Percentiles rank a stretch among this genome's conserved stretches.
These are phyloP conservation scores for Acer campestre DNA, from an alignment of 345 rosid genomes.

Conservation along the genomic window DNA sequence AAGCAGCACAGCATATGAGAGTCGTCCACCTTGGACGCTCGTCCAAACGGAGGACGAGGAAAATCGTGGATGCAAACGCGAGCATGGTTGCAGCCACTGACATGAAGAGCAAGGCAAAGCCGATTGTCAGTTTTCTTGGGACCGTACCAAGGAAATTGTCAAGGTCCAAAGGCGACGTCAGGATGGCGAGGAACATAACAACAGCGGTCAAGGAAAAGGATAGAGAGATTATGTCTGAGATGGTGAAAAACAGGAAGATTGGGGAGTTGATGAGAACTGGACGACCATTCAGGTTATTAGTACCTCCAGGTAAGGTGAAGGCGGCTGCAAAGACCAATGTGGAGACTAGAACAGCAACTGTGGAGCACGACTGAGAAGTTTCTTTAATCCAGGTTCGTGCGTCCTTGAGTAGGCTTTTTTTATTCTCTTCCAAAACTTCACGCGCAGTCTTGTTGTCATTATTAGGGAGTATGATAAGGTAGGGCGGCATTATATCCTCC, in stretches of 20 bases:
- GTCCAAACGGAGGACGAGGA: slow-evolving; percentile 22
- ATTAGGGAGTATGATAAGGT: background rate
- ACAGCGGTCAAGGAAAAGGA: slow-evolving; percentile 32
- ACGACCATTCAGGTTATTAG: slow-evolving; percentile 1
- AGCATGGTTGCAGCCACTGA: slow-evolving; percentile 25
- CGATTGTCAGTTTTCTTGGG: slow-evolving; percentile 24
- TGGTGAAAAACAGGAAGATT: slow-evolving; percentile 24
- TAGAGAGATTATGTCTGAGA: slow-evolving; percentile 20
- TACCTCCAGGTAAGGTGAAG: background rate
- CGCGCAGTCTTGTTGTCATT: background rate
- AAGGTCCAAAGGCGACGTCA: slow-evolving; percentile 21
- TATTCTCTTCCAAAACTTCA: background rate
- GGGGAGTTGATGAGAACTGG: slow-evolving; percentile 18
- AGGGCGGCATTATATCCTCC: background rate
- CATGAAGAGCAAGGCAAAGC: slow-evolving; percentile 31
- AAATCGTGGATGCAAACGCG: slow-evolving; percentile 26
- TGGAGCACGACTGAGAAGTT: slow-evolving; percentile 30
- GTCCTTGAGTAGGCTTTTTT: background rate
- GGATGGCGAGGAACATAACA: slow-evolving; percentile 29
- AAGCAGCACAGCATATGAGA: background rate
- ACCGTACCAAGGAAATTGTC: slow-evolving; percentile 14
- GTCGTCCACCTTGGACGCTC: background rate
- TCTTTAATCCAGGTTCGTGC: background rate
- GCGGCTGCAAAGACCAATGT: background rate
- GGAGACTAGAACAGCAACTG: slow-evolving; percentile 18